Conservation (phyloP, 495 filamentous ascomycete species). For the Pseudoneurospora amorphoporcata region DNA sequence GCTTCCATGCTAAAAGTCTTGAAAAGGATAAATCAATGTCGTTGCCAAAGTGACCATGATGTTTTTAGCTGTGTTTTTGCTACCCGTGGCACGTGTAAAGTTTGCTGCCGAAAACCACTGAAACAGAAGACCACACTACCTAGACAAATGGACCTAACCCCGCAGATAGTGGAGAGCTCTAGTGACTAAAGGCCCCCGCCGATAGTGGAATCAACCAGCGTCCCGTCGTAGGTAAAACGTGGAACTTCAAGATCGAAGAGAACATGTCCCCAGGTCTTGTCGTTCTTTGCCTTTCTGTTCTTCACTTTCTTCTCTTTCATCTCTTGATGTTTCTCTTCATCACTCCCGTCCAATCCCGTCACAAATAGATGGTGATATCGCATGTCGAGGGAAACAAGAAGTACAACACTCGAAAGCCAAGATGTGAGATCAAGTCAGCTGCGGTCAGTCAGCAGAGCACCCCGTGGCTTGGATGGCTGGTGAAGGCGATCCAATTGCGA, state of each 20-base stretch:
- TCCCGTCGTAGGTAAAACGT: neutral
- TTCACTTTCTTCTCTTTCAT: neutral
- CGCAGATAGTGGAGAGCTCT: neutral
- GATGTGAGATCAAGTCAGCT: neutral
- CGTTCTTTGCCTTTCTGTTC: neutral
- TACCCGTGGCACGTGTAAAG: too few relatives aligned
- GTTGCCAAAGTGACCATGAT: neutral
- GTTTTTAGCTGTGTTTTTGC: neutral
- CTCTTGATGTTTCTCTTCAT: neutral
- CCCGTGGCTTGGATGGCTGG: neutral
- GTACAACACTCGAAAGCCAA: neutral
- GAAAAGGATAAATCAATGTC: neutral
- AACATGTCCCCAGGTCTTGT: neutral
- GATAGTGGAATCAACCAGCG: neutral
- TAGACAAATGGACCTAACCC: neutral
- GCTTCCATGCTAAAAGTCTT: neutral
- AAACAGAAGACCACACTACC: too few relatives aligned
- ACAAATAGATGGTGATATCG: neutral
- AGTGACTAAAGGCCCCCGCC: neutral
- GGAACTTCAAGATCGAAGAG: neutral
- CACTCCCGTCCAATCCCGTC: neutral
- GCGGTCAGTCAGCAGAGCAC: neutral
- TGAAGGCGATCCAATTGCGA: neutral
- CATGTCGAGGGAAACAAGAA: neutral
- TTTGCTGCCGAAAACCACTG: neutral